Conservation (phyloP, 495 filamentous ascomycete genomes). For the Penicillium roqueforti region DNA sequence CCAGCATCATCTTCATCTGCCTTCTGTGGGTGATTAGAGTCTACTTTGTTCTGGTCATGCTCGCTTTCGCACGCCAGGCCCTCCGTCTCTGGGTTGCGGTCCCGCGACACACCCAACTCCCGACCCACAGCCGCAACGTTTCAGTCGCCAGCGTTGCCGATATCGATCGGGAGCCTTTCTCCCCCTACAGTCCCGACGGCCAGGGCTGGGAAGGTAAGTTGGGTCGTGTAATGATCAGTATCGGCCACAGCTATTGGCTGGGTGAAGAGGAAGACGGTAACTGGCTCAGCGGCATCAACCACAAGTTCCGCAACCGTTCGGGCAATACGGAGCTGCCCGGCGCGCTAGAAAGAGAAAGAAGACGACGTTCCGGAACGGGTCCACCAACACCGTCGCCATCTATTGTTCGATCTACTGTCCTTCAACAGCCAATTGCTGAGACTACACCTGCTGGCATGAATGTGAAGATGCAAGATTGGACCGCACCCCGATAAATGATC, state of each 20-base stretch:
- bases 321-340: constrained; percentile 43
- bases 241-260: constrained; percentile 74
- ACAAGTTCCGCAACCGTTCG: constrained; percentile 49
- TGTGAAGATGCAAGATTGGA: constrained; percentile 43
- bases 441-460: constrained; percentile 30
- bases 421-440: constrained; percentile 38
- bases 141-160: constrained; percentile 44
- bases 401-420: constrained; percentile 31
- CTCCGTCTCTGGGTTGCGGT: constrained; percentile 53
- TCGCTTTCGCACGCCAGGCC: constrained; percentile 71
- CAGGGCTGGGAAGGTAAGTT: constrained; percentile 72
- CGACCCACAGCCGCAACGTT: constrained; percentile 44
- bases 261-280: constrained; percentile 51
- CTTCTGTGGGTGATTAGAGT: constrained; percentile 65
- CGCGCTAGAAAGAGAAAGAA: constrained; percentile 60
- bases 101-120: constrained; percentile 42
- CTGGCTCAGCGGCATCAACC: constrained; percentile 57
- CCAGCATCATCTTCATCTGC: constrained; percentile 69
- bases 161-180: constrained; percentile 67
- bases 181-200: constrained; percentile 59
- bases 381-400: constrained; percentile 50
- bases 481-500: constrained; percentile 30
- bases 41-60: constrained; percentile 76
- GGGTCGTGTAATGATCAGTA: constrained; percentile 65
- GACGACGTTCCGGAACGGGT: constrained; percentile 64